Evolutionary conservation across 371 early-diverging fungal species (phyloP).

Genomic region (Zychaea mexicana): DNA sequence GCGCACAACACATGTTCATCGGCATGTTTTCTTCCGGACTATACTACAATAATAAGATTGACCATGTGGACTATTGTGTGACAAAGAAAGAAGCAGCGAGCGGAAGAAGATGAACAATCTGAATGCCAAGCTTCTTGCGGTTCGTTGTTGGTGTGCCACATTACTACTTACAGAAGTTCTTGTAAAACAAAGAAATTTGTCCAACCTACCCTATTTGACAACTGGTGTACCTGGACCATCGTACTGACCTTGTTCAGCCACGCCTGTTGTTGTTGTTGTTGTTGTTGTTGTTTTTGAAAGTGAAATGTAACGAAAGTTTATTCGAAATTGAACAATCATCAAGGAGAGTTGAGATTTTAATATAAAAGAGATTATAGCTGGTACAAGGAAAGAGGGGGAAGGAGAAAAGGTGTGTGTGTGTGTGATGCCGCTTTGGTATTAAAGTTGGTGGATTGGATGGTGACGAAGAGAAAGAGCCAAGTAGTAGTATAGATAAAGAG

Average conservation of each 20-base stretch:
- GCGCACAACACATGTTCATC: too few species aligned
- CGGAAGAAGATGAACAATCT: too few species aligned
- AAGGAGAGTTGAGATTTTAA: background rate
- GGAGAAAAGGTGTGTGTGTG: background rate
- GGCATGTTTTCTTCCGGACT: too few species aligned
- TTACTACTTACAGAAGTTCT: background rate
- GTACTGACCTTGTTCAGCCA: background rate
- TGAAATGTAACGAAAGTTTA: background rate
- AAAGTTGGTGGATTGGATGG: background rate
- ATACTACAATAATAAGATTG: too few species aligned
- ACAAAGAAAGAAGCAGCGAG: too few species aligned
- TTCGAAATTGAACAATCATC: background rate
- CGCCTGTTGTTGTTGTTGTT: background rate
- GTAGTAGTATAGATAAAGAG: background rate
- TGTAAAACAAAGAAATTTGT: background rate
- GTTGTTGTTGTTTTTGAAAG: background rate
- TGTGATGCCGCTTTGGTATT: background rate
- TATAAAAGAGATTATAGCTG: background rate
- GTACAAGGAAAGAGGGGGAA: background rate
- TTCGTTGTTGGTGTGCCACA: slow-evolving; percentile 2
- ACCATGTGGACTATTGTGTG: too few species aligned
- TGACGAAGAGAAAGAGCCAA: background rate
- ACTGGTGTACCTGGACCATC: background rate
- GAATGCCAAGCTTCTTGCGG: background rate
- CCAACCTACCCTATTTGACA: background rate